These are phyloP conservation scores for Calonectria crousiana DNA, from an alignment of 2,329 filamentous ascomycete genomes.

Conservation along the genomic window DNA sequence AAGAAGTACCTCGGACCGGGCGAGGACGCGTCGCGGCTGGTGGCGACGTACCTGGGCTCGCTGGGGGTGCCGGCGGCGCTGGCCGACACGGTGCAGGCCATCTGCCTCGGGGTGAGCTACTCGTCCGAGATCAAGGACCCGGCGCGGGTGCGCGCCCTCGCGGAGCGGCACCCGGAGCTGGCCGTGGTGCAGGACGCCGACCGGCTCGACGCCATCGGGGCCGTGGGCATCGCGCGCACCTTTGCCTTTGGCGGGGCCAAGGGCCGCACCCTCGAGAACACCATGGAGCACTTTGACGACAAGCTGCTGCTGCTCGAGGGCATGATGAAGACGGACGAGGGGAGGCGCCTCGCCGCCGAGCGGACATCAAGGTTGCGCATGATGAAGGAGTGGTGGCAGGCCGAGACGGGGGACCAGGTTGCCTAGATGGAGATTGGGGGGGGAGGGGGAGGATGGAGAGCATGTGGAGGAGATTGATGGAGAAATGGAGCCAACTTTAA, in stretches of 20 bases:
- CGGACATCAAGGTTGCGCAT: constrained; percentile 64
- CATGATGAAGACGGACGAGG: constrained; percentile 74
- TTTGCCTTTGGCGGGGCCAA: constrained; percentile 76
- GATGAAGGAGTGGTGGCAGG: constrained; percentile 70
- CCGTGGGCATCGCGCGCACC: constrained; percentile 82
- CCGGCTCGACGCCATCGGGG: constrained; percentile 90
- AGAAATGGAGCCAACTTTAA: not conserved
- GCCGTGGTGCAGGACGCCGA: constrained; percentile 94
- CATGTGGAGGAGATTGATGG: not conserved
- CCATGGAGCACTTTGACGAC: constrained; percentile 80
- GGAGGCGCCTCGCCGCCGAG: constrained; percentile 64
- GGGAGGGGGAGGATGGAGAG: too few species aligned
- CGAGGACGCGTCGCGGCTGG: constrained; percentile 67
- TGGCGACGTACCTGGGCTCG: constrained; percentile 66
- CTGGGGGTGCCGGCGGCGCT: constrained; percentile 69
- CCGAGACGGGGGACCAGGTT: constrained; percentile 56
- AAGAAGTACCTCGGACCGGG: constrained; percentile 78
- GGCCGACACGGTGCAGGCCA: constrained; percentile 75
- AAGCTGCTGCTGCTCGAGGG: constrained; percentile 76
- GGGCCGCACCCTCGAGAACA: constrained; percentile 69
- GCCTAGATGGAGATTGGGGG: not conserved
- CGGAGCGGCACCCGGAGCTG: constrained; percentile 70
- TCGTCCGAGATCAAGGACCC: constrained; percentile 78
- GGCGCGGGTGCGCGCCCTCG: constrained; percentile 67
- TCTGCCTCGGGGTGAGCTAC: constrained; percentile 85